These are phyloP conservation scores for Exserohilum turcica DNA, from an alignment of 2,329 filamentous ascomycete genomes.

Conservation along the genomic window DNA sequence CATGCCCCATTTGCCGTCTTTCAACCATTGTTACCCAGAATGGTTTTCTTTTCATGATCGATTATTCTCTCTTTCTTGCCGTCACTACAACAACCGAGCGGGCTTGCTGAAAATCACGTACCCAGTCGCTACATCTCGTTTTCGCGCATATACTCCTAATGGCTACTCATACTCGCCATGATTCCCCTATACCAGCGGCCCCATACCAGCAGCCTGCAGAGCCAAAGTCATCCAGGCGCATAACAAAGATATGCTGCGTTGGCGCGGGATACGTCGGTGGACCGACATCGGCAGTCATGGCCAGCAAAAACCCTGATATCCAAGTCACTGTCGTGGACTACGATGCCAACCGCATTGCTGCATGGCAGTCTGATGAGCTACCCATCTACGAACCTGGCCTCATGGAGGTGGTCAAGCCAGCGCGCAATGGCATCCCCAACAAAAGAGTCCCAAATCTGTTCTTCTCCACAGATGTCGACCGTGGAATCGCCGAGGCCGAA, in stretches of 20 bases:
- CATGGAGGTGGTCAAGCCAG: constrained; percentile 67
- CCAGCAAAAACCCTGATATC: constrained; percentile 72
- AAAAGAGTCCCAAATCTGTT: constrained; percentile 67
- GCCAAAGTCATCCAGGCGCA: not conserved
- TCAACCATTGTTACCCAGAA: not conserved
- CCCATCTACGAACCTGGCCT: constrained; percentile 79
- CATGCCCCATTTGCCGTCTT: not conserved
- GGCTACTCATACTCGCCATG: constrained; percentile 1
- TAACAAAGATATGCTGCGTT: constrained; percentile 4
- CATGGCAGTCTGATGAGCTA: constrained; percentile 74
- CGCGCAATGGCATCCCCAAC: constrained; percentile 52
- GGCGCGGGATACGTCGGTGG: constrained; percentile 56
- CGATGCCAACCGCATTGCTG: constrained; percentile 67
- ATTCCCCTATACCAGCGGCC: not conserved
- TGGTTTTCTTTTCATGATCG: not conserved
- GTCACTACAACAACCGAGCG: not conserved
- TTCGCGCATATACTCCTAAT: not conserved
- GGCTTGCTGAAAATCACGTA: not conserved
- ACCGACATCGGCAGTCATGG: constrained; percentile 75
- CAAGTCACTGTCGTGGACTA: constrained; percentile 76
- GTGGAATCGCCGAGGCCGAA: constrained; percentile 69
- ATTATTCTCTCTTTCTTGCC: not conserved
- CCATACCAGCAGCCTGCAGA: not conserved
- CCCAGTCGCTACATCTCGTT: not conserved
- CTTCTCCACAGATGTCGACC: constrained; percentile 71